phyloP scores from a whole-genome alignment of 2,329 filamentous ascomycete species.

The Celoporthe dispersa region DNA sequence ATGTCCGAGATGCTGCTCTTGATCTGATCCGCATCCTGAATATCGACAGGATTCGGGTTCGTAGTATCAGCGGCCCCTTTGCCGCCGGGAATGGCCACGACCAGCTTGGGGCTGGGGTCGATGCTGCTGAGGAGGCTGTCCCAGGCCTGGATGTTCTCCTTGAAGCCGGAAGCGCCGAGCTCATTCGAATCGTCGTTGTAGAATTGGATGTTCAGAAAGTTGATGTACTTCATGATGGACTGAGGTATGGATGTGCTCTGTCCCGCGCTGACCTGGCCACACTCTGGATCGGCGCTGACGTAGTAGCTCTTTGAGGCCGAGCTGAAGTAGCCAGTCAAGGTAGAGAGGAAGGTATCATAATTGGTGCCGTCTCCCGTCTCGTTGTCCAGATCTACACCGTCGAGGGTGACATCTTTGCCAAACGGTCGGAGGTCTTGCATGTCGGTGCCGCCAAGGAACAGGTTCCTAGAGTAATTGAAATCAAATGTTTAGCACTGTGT shows the following conservation, averaged over 20 bases:
- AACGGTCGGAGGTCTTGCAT: constrained; percentile 21
- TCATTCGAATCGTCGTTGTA: constrained; percentile 24
- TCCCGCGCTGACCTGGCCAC: not conserved
- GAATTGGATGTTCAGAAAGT: constrained; percentile 26
- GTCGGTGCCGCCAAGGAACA: constrained; percentile 21
- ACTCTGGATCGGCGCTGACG: constrained; percentile 20
- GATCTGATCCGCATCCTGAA: constrained; percentile 18
- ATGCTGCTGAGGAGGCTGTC: constrained; percentile 14
- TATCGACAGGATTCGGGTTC: not conserved
- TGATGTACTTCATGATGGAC: constrained; percentile 12
- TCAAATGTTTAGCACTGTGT: not conserved
- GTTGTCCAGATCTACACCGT: constrained; percentile 25
- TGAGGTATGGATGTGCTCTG: constrained; percentile 14
- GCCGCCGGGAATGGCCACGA: constrained; percentile 21
- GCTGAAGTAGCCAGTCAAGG: constrained; percentile 17
- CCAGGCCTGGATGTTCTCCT: constrained; percentile 16
- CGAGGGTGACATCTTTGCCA: constrained; percentile 14
- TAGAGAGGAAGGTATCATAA: constrained; percentile 20
- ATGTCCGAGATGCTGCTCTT: constrained; percentile 16
- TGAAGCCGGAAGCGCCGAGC: constrained; percentile 17
- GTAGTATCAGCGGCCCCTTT: constrained; percentile 8
- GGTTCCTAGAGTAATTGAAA: constrained; percentile 4
- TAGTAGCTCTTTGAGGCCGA: constrained; percentile 8
- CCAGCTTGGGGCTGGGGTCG: constrained; percentile 23
- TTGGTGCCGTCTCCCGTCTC: constrained; percentile 12